phyloP scores from a whole-genome alignment of 106 monocot genomes.

The Acanthochlamys bracteata region DNA sequence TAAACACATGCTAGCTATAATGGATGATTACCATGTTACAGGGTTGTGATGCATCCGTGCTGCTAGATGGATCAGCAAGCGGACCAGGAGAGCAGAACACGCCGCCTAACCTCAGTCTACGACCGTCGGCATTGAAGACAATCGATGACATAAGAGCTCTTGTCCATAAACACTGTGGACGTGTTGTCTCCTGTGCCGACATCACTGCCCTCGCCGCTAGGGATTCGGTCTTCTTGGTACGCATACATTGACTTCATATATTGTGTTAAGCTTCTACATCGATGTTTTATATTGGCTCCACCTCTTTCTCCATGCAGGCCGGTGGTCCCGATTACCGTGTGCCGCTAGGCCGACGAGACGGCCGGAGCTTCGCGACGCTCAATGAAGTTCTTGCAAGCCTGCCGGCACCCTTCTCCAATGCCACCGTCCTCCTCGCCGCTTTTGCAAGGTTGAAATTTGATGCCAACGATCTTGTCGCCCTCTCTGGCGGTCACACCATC shows the following conservation, averaged over 20 bases:
- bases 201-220: conserved; percentile 26
- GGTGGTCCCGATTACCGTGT: conserved; percentile 40
- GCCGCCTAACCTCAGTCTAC: conserved; percentile 44
- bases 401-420: conserved; percentile 22
- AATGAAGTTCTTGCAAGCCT: conserved; percentile 10
- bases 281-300: too few species aligned
- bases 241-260: too few species aligned
- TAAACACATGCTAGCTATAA: too few species aligned
- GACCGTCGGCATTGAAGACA: conserved; percentile 31
- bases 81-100: conserved; percentile 46
- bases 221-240: conserved; percentile 27
- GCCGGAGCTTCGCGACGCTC: conserved; percentile 19
- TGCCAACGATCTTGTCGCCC: conserved; percentile 37
- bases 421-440: conserved; percentile 12
- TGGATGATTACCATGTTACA: too few species aligned
- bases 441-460: conserved; percentile 22
- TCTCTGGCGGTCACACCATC: conserved; percentile 53
- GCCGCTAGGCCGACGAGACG: conserved; percentile 40
- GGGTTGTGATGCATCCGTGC: conserved; percentile 63
- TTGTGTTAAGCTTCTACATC: too few species aligned
- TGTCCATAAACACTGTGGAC: conserved; percentile 22
- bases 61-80: conserved; percentile 46
- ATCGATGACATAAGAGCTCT: conserved; percentile 29
- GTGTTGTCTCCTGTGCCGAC: conserved; percentile 37
- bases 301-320: conserved; percentile 5